These are phyloP conservation scores for Apocynum venetum DNA, from an alignment of 257 asterid genomes.

Conservation along the genomic window DNA sequence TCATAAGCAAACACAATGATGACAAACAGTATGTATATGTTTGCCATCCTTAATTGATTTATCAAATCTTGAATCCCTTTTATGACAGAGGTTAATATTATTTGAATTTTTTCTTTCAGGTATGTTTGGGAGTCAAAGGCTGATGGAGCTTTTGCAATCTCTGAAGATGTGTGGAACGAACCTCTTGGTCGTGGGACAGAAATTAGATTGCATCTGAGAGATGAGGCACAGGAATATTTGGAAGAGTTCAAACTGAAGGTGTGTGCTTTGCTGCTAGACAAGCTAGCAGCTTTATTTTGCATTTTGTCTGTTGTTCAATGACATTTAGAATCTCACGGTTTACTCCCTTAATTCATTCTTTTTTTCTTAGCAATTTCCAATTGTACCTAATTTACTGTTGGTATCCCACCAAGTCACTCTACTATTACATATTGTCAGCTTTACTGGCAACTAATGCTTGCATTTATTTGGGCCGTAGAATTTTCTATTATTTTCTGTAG, in stretches of 20 bases:
- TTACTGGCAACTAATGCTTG: neutral
- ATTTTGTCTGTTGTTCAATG: neutral
- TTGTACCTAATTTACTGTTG: neutral
- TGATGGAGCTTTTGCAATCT: slow-evolving; percentile 89
- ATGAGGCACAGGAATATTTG: slow-evolving; percentile 88
- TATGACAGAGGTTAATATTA: slow-evolving; percentile 2
- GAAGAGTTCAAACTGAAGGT: slow-evolving; percentile 84
- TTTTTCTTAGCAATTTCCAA: neutral
- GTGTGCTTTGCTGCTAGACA: slow-evolving; percentile 9
- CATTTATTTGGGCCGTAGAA: neutral
- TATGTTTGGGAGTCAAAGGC: slow-evolving; percentile 95
- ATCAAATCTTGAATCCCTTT: neutral
- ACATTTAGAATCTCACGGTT: neutral
- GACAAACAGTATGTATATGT: slow-evolving; percentile 70
- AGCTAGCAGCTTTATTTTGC: neutral
- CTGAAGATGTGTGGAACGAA: slow-evolving; percentile 84
- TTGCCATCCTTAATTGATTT: neutral
- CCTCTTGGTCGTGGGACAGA: slow-evolving; percentile 97
- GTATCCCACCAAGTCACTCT: neutral
- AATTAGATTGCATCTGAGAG: slow-evolving; percentile 82
- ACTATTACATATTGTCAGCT: neutral
- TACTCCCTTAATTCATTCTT: neutral
- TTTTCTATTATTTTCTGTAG: neutral
- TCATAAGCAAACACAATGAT: slow-evolving; percentile 85
- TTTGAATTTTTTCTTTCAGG: slow-evolving; percentile 37